A percentile compares a stretch with the other conserved stretches of the same genome.
These are phyloP conservation scores for Ramaria sp. DNA, from an alignment of 768 basidiomycete genomes.

Conservation along the genomic window DNA sequence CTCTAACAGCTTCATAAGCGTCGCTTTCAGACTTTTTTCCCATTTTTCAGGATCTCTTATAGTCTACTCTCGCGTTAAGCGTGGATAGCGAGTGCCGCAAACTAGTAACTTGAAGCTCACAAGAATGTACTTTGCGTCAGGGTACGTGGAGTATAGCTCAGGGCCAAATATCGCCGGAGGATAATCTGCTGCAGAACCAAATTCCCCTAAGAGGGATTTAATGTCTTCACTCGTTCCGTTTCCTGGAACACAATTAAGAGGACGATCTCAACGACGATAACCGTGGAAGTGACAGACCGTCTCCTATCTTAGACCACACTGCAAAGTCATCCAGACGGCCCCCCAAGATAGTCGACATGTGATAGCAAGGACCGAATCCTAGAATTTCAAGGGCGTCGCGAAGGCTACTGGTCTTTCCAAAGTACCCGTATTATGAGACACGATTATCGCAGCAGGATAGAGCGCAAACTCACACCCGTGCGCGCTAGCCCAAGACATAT, in stretches of 20 bases:
- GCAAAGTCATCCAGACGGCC: not conserved
- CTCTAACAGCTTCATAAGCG: not conserved
- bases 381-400: not conserved
- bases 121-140: conserved; percentile 7
- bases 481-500: conserved; percentile 6
- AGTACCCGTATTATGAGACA: not conserved
- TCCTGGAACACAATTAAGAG: not conserved
- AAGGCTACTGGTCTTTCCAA: not conserved
- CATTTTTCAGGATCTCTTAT: conserved; percentile 3
- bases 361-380: conserved; percentile 1
- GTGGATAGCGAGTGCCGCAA: not conserved
- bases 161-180: not conserved
- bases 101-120: too few relatives aligned
- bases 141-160: conserved; percentile 1
- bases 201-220: not conserved
- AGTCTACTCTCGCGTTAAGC: not conserved
- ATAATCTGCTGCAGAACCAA: not conserved
- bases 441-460: not conserved
- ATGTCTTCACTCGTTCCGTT: not conserved
- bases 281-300: not conserved
- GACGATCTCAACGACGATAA: not conserved
- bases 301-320: not conserved
- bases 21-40: conserved; percentile 3
- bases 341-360: conserved; percentile 1
- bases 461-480: conserved; percentile 6